A percentile compares a stretch with the other conserved stretches of the same genome.
Conservation (phyloP, 2,329 filamentous ascomycete species). For the Orbilia blumenaviensis region DNA sequence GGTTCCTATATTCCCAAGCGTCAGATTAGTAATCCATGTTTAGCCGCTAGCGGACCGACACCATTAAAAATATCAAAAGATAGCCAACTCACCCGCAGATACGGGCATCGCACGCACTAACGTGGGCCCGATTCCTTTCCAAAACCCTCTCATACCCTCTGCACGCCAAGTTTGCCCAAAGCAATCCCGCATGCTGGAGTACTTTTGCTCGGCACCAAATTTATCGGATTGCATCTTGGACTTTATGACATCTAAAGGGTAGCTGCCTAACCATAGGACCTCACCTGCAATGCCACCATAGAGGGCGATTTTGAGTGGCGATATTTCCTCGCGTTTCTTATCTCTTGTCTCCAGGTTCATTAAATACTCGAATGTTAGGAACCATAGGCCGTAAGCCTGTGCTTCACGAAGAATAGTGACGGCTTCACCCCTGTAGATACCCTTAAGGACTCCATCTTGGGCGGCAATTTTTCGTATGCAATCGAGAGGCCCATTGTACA, state of each 20-base stretch:
- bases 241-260: constrained; percentile 97
- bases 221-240: constrained; percentile 99
- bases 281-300: constrained; percentile 96
- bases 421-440: constrained; percentile 84
- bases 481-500: constrained; percentile 87
- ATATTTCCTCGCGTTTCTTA: constrained; percentile 81
- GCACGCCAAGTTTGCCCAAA: constrained; percentile 81
- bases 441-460: constrained; percentile 73
- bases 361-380: constrained; percentile 91
- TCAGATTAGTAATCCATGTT: constrained; percentile 43
- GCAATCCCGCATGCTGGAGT: constrained; percentile 84
- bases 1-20: constrained; percentile 27
- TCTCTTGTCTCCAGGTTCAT: constrained; percentile 89
- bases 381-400: constrained; percentile 95
- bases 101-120: constrained; percentile 95
- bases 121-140: constrained; percentile 92
- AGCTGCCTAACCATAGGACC: constrained; percentile 89
- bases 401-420: constrained; percentile 90
- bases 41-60: neutral
- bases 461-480: constrained; percentile 84
- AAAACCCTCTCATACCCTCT: constrained; percentile 86
- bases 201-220: constrained; percentile 73
- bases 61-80: neutral
- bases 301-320: constrained; percentile 83
- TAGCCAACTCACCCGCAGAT: constrained; percentile 92